These are phyloP conservation scores for Purpureocillium takamizusanense DNA, from an alignment of 2,329 filamentous ascomycete genomes.

Conservation along the genomic window DNA sequence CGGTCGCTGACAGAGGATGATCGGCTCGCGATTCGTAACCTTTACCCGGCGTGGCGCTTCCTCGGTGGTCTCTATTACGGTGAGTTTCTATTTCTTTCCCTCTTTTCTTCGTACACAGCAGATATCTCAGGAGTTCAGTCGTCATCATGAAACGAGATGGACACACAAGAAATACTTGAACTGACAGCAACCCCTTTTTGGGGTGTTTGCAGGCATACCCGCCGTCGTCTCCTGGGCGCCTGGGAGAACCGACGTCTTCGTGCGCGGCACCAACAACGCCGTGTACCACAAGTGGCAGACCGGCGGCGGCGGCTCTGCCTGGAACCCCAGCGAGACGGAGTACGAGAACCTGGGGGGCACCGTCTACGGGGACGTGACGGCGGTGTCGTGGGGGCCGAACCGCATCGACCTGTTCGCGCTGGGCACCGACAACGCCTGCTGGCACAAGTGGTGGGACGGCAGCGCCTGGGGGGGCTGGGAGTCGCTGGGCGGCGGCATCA, in stretches of 20 bases:
- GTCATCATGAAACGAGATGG: too few relatives aligned
- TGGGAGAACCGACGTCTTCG: slow-evolving; percentile 17
- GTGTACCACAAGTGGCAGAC: slow-evolving; percentile 6
- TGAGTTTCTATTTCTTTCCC: too few relatives aligned
- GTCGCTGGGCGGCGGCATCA: slow-evolving; percentile 17
- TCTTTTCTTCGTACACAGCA: too few relatives aligned
- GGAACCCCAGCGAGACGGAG: slow-evolving; percentile 5
- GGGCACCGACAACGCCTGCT: slow-evolving; percentile 11
- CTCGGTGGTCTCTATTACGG: slow-evolving; percentile 3
- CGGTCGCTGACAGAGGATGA: neutral
- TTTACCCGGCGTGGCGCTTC: neutral
- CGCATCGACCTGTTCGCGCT: slow-evolving; percentile 15
- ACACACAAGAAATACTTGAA: too few relatives aligned
- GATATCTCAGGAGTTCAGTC: too few relatives aligned
- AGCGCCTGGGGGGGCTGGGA: slow-evolving; percentile 11
- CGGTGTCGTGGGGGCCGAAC: slow-evolving; percentile 14
- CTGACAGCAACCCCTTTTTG: slow-evolving; percentile 3
- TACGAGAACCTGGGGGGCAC: slow-evolving; percentile 10
- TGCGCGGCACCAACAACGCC: slow-evolving; percentile 14
- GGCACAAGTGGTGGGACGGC: slow-evolving; percentile 12
- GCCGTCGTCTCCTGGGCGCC: slow-evolving; percentile 14
- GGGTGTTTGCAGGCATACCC: slow-evolving; percentile 9
- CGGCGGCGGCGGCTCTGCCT: neutral
- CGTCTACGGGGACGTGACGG: slow-evolving; percentile 9
- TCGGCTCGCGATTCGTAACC: neutral